These are phyloP conservation scores for Solanum clarkiae DNA, from an alignment of 257 asterid species.

Conservation along the genomic window DNA sequence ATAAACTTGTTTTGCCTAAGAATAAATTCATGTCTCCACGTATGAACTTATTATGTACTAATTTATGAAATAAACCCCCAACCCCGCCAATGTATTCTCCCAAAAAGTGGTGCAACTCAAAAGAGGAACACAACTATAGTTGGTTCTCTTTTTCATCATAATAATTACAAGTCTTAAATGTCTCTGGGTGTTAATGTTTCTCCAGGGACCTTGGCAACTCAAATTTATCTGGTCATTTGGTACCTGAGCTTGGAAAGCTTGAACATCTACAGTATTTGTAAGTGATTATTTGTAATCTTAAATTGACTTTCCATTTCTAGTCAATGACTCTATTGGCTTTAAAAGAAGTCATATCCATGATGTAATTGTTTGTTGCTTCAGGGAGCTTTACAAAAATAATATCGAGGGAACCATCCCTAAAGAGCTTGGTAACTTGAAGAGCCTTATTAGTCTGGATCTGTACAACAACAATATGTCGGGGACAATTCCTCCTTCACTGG, in stretches of 20 bases:
- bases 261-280: conserved; percentile 67
- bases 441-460: conserved; percentile 84
- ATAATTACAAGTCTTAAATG: conserved; percentile 1
- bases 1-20: not conserved
- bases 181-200: not conserved
- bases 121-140: not conserved
- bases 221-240: conserved; percentile 58
- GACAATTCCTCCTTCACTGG: conserved; percentile 59
- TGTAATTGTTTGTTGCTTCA: conserved; percentile 11
- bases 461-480: conserved; percentile 88
- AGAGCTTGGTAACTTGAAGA: conserved; percentile 80
- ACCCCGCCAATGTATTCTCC: not conserved
- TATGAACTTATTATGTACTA: not conserved
- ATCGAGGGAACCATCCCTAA: conserved; percentile 74
- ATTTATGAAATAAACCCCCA: not conserved
- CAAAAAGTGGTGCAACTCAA: not conserved
- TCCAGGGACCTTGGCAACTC: conserved; percentile 77
- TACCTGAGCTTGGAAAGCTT: conserved; percentile 64
- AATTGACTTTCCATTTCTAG: not conserved
- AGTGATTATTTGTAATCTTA: conserved; percentile 12
- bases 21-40: not conserved
- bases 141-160: not conserved
- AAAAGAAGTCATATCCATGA: not conserved
- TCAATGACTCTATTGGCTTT: not conserved
- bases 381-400: conserved; percentile 87